Base-by-base conservation (phyloP, 2,329 filamentous ascomycete species). In the Penicillium sclerotigenum region DNA sequence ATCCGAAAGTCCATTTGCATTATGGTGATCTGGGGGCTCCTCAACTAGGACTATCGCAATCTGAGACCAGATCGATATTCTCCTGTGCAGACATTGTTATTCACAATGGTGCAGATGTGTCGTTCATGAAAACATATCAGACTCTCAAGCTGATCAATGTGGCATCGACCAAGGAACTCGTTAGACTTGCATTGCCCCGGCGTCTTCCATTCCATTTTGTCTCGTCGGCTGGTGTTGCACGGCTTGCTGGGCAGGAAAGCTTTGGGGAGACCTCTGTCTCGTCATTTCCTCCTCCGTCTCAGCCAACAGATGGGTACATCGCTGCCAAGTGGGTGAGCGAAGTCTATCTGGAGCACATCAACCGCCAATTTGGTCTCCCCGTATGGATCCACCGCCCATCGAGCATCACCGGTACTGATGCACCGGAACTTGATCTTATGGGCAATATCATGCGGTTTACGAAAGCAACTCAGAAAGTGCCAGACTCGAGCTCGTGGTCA, bases 291-390 rank as follows among this genome's bases (percentile, higher is more conserved):
- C 73, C 72, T 0, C 65, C 73, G 1, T 36, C 47, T 4, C 61
- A 71, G 42, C 68, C 67, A 13, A 46, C 64, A 6, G 59, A 71
- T 18, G 76, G 75, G 1, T 79, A 77, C 51, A 60, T 64, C 2
- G 70, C 71, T 1, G 58, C 64, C 14, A 77, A 77, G 55, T 78
- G 76, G 76, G 73, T 69, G 0, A 66, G 67, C 41, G 76, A 79
- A 61, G 57, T 61, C 4, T 61, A 73, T 26, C 66, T 79, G 0
- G 75, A 78, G 56, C 54, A 57, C 1, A 59, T 63, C 20, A 54
- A 42, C 20, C 37, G 41, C 8, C 36, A 52, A 14, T 60, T 59
- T 7, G 53, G 48, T 8, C 51, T 72, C 5, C 61, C 59, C 0
- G 56, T 72, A 2, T 67, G 58, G 46, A 68, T 75, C 26, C 69